Evolutionary conservation across 2,329 filamentous ascomycete species (phyloP).

Genomic region (Orbilia javanica): DNA sequence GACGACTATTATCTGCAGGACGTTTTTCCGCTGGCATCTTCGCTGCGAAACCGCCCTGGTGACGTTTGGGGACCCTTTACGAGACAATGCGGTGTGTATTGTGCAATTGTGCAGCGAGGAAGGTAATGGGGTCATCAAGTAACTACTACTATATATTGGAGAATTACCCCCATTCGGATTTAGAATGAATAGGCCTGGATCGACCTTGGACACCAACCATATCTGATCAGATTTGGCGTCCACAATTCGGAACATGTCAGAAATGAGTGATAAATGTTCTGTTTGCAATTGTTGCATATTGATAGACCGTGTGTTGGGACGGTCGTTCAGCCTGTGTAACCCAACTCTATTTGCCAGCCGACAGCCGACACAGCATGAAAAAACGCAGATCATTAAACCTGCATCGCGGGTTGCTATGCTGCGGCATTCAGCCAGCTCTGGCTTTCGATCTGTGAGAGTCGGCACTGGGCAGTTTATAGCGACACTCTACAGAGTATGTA

Average conservation of each 20-base stretch:
- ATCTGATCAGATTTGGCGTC: too few relatives aligned
- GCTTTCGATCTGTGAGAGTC: too few relatives aligned
- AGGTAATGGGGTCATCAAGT: not conserved
- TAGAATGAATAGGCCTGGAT: too few relatives aligned
- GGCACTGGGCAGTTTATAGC: too few relatives aligned
- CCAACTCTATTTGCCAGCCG: too few relatives aligned
- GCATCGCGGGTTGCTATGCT: not conserved
- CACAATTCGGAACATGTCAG: too few relatives aligned
- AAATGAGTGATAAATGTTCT: too few relatives aligned
- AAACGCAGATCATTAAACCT: not conserved
- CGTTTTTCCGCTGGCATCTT: not conserved
- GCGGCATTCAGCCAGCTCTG: not conserved
- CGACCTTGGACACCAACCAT: too few relatives aligned
- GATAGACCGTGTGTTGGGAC: too few relatives aligned
- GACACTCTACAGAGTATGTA: too few relatives aligned
- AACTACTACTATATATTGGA: not conserved
- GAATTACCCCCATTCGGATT: too few relatives aligned
- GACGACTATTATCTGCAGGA: too few relatives aligned
- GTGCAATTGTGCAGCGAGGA: not conserved
- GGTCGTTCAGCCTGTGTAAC: not conserved
- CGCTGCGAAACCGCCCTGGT: not conserved
- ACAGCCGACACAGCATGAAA: not conserved
- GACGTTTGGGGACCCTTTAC: not conserved
- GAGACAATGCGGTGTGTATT: not conserved
- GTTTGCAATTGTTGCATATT: conserved; percentile 24